Percentiles rank a stretch among this genome's conserved stretches.
phyloP scores from a whole-genome alignment of 768 basidiomycete genomes.

The Pleurotus citrinopileatus region DNA sequence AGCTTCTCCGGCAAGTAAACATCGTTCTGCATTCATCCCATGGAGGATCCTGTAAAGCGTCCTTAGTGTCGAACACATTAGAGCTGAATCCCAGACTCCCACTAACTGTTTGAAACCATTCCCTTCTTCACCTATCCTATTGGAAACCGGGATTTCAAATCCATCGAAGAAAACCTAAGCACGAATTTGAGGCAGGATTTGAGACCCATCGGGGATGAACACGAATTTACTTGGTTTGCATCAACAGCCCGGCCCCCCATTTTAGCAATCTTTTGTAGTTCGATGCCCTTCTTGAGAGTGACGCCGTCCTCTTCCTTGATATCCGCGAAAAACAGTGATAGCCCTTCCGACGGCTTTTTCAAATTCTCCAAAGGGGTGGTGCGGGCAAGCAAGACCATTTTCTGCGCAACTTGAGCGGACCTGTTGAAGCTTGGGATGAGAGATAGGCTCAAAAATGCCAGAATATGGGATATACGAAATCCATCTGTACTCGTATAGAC shows the following conservation, averaged over 20 bases:
- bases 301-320: constrained; percentile 11
- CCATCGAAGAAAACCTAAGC: constrained; percentile 14
- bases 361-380: constrained; percentile 13
- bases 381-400: constrained; percentile 18
- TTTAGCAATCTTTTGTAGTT: constrained; percentile 15
- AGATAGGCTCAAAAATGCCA: background rate
- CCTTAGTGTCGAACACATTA: background rate
- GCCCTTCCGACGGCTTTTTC: constrained; percentile 11
- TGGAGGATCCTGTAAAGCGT: constrained; percentile 13
- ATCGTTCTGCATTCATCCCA: constrained; percentile 18
- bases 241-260: constrained; percentile 19
- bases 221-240: constrained; percentile 15
- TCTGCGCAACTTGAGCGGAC: constrained; percentile 13
- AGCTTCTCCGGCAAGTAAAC: constrained; percentile 17
- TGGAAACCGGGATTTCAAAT: constrained; percentile 13
- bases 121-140: constrained; percentile 13
- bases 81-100: background rate
- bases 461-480: background rate
- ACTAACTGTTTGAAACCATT: constrained; percentile 15
- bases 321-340: constrained; percentile 16
- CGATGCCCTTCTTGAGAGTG: constrained; percentile 9
- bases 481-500: background rate
- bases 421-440: background rate
- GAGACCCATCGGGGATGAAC: background rate
- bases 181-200: background rate